Percentiles rank a stretch among this genome's conserved stretches.
Evolutionary conservation across 2,329 filamentous ascomycete species (phyloP).

Genomic region (Pseudomassariella vexata): DNA sequence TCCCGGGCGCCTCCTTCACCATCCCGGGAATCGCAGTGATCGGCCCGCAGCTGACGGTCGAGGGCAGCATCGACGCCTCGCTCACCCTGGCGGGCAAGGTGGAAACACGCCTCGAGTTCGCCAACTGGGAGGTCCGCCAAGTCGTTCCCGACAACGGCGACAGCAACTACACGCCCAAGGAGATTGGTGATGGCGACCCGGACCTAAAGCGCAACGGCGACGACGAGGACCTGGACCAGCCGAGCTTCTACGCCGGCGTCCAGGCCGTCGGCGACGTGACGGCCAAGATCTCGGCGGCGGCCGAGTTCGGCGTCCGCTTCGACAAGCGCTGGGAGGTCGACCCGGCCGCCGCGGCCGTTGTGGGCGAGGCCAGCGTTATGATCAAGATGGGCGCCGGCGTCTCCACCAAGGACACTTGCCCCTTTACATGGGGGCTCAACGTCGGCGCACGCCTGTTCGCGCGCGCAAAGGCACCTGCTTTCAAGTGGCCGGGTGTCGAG

Average conservation of each 20-base stretch:
- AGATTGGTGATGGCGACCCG: constrained; percentile 8
- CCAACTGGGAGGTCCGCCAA: constrained; percentile 7
- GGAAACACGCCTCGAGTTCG: constrained; percentile 1
- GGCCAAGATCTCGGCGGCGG: constrained; percentile 11
- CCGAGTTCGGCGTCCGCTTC: constrained; percentile 17
- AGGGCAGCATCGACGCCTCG: constrained; percentile 2
- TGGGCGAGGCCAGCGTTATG: constrained; percentile 14
- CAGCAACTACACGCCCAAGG: constrained; percentile 8
- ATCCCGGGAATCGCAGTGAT: constrained; percentile 24
- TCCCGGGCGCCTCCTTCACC: constrained; percentile 21
- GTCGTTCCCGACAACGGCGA: constrained; percentile 6
- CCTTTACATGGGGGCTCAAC: constrained; percentile 16
- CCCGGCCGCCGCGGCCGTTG: constrained; percentile 11
- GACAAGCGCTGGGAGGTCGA: constrained; percentile 11
- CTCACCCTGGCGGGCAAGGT: neutral
- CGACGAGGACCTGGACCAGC: constrained; percentile 9
- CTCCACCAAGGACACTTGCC: constrained; percentile 13
- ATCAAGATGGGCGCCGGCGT: constrained; percentile 11
- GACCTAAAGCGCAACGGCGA: constrained; percentile 12
- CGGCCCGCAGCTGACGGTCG: constrained; percentile 14
- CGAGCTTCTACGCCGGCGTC: constrained; percentile 16
- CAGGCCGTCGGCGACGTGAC: constrained; percentile 11
- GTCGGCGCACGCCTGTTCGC: constrained; percentile 15
- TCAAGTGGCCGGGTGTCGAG: constrained; percentile 13
- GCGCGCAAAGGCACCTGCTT: constrained; percentile 10